These are phyloP conservation scores for Boletus sp. DNA, from an alignment of 1,284 basidiomycete species.

Conservation along the genomic window DNA sequence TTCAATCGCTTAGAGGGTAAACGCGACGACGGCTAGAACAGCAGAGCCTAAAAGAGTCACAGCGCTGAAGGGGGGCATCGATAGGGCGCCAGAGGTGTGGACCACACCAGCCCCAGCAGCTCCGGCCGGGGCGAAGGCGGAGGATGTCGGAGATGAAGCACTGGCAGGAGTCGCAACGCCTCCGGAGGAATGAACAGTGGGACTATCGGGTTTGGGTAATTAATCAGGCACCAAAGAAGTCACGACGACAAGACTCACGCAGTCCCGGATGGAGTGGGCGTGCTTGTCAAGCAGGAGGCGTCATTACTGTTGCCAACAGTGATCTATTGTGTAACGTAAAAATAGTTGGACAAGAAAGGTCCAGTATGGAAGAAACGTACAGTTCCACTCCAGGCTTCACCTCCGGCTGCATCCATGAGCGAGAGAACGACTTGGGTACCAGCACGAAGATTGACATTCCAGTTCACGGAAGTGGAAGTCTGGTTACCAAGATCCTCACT, in stretches of 20 bases:
- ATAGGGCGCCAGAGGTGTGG: slow-evolving; percentile 27
- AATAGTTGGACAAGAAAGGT: neutral
- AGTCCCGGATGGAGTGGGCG: slow-evolving; percentile 15
- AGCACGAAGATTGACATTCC: slow-evolving; percentile 45
- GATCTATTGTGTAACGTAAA: slow-evolving; percentile 39
- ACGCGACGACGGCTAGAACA: slow-evolving; percentile 13
- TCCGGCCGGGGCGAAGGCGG: slow-evolving; percentile 37
- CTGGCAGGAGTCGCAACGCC: neutral
- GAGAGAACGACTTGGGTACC: slow-evolving; percentile 51
- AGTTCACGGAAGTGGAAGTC: slow-evolving; percentile 41
- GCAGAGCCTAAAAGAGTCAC: slow-evolving; percentile 19
- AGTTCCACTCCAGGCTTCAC: slow-evolving; percentile 61
- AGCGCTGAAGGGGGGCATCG: slow-evolving; percentile 14
- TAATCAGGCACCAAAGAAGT: slow-evolving; percentile 8
- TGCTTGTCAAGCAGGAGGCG: slow-evolving; percentile 43
- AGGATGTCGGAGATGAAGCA: slow-evolving; percentile 7
- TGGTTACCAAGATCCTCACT: slow-evolving; percentile 60
- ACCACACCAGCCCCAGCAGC: slow-evolving; percentile 52
- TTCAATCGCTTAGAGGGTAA: slow-evolving; percentile 17
- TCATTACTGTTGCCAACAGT: slow-evolving; percentile 48
- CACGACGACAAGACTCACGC: slow-evolving; percentile 17
- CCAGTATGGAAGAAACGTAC: slow-evolving; percentile 37
- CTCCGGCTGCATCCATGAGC: slow-evolving; percentile 47
- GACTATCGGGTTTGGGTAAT: slow-evolving; percentile 4
- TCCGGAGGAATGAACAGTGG: no score